Conservation (phyloP, 768 basidiomycete species). For the Tulasnella sp. region DNA sequence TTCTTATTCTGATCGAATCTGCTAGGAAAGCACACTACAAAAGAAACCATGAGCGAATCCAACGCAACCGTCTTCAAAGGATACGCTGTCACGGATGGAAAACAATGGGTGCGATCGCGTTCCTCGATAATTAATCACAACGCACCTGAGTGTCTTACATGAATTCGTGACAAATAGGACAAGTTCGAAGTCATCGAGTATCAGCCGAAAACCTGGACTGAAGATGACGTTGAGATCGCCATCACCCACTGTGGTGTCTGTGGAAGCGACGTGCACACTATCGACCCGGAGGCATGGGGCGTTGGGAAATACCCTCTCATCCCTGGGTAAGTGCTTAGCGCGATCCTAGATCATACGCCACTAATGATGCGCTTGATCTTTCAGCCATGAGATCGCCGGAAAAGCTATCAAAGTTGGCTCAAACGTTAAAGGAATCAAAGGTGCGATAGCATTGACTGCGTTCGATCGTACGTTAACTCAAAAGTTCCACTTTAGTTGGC, state of each 20-base stretch:
- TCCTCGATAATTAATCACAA: background rate
- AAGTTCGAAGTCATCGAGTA: slow-evolving; percentile 27
- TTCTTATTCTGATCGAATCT: too few species aligned
- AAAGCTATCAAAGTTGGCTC: slow-evolving; percentile 42
- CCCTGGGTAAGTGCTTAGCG: background rate
- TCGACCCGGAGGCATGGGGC: slow-evolving; percentile 36
- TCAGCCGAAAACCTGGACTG: slow-evolving; percentile 41
- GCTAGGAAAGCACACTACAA: too few species aligned
- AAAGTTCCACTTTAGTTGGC: slow-evolving; percentile 28
- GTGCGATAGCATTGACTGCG: background rate
- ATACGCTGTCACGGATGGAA: slow-evolving; percentile 17
- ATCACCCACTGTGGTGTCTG: slow-evolving; percentile 43
- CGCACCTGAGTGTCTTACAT: background rate
- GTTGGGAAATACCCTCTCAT: slow-evolving; percentile 17
- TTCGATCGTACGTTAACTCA: background rate
- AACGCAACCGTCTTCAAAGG: slow-evolving; percentile 18
- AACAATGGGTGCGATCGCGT: slow-evolving; percentile 1
- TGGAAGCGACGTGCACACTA: slow-evolving; percentile 42
- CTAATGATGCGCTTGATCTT: too few species aligned
- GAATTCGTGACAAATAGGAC: slow-evolving; percentile 3
- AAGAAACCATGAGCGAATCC: background rate
- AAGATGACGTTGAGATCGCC: slow-evolving; percentile 47
- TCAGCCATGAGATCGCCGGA: slow-evolving; percentile 50
- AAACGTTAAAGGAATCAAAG: slow-evolving; percentile 43
- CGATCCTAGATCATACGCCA: background rate